A percentile compares a stretch with the other conserved stretches of the same genome.
These are phyloP conservation scores for Dillenia suffruticosa DNA, from an alignment of 164 flowering plant species.

Conservation along the genomic window DNA sequence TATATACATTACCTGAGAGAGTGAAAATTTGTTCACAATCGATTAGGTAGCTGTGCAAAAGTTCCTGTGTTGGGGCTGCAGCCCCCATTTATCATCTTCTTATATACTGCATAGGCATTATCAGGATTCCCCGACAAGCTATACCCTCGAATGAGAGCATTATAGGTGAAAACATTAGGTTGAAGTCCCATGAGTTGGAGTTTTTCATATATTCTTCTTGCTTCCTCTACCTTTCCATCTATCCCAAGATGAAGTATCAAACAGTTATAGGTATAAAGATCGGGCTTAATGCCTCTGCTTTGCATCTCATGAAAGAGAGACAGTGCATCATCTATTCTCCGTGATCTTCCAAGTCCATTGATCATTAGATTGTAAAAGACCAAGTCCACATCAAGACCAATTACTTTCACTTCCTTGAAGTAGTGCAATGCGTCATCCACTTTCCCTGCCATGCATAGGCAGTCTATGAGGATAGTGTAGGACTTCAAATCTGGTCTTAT, in stretches of 20 bases:
- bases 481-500: slow-evolving; percentile 80
- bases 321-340: slow-evolving; percentile 70
- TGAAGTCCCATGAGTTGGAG: slow-evolving; percentile 57
- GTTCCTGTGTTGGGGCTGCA: slow-evolving; percentile 83
- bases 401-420: slow-evolving; percentile 56
- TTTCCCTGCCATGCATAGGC: slow-evolving; percentile 67
- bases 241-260: slow-evolving; percentile 74
- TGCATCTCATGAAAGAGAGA: slow-evolving; percentile 67
- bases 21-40: slow-evolving; percentile 12
- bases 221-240: slow-evolving; percentile 75
- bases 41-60: slow-evolving; percentile 83
- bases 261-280: slow-evolving; percentile 74
- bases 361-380: slow-evolving; percentile 80
- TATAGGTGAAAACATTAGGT: slow-evolving; percentile 82
- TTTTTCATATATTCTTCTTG: slow-evolving; percentile 64
- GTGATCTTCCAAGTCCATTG: slow-evolving; percentile 65
- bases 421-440: slow-evolving; percentile 67
- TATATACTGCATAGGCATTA: slow-evolving; percentile 67
- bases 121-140: slow-evolving; percentile 64
- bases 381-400: slow-evolving; percentile 70
- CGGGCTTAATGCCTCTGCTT: slow-evolving; percentile 53
- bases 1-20: too few species aligned
- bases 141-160: slow-evolving; percentile 81
- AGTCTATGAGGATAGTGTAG: slow-evolving; percentile 73
- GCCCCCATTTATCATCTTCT: slow-evolving; percentile 82